These are phyloP conservation scores for Microdochium bolleyi DNA, from an alignment of 2,329 filamentous ascomycete genomes.

Conservation along the genomic window DNA sequence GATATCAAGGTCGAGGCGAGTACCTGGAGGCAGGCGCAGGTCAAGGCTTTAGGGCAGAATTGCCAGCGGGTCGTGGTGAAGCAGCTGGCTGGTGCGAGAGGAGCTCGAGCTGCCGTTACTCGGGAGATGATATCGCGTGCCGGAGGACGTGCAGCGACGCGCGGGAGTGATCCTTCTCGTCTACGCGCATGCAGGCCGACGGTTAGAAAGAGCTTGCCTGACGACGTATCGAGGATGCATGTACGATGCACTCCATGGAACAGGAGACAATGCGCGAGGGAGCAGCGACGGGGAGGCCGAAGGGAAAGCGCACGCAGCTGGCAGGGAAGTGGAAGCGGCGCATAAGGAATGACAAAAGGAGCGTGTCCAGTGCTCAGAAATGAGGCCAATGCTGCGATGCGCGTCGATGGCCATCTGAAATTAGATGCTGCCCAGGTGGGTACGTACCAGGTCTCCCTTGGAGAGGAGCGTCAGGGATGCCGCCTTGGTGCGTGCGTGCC, in stretches of 20 bases:
- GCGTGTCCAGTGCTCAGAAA: not conserved
- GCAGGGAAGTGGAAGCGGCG: not conserved
- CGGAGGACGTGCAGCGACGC: not conserved
- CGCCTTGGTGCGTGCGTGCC: not conserved
- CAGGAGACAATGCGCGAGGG: not conserved
- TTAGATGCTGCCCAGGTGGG: not conserved
- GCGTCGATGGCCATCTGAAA: not conserved
- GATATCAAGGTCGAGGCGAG: not conserved
- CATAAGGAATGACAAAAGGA: not conserved
- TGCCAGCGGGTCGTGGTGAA: too few relatives aligned
- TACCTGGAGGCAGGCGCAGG: not conserved
- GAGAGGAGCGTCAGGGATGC: not conserved
- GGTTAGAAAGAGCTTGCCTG: not conserved
- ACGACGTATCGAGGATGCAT: not conserved
- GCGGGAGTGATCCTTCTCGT: not conserved
- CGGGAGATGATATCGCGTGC: not conserved
- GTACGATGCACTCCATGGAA: not conserved
- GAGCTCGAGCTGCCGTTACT: not conserved
- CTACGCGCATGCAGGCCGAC: not conserved
- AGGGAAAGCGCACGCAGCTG: not conserved
- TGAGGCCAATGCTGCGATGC: not conserved
- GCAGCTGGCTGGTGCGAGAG: not conserved
- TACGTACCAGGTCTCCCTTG: not conserved
- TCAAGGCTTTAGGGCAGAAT: not conserved
- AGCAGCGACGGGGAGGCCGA: not conserved